Conservation (phyloP, 257 asterid species). For the Solanum okadae region DNA sequence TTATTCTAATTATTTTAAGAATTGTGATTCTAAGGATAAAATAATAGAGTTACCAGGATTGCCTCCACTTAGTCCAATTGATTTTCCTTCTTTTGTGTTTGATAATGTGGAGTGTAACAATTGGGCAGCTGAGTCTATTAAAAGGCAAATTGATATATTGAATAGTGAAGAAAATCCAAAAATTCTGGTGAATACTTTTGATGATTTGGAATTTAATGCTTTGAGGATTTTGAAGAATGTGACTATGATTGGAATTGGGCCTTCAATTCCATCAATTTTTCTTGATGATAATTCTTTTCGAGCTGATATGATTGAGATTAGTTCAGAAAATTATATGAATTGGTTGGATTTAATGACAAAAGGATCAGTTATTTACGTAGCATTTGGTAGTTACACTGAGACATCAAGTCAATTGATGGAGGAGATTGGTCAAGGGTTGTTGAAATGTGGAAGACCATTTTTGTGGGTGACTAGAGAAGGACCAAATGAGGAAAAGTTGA, state of each 20-base stretch:
- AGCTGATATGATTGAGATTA: neutral
- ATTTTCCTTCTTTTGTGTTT: too few species aligned
- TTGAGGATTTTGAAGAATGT: too few species aligned
- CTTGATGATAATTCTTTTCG: too few species aligned
- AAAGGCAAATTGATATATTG: neutral
- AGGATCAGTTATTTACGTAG: constrained; percentile 5
- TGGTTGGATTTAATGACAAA: constrained; percentile 5
- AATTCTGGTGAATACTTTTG: too few species aligned
- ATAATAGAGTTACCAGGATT: too few species aligned
- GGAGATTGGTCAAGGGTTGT: constrained; percentile 9
- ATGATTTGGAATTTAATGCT: too few species aligned
- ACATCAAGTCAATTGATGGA: constrained; percentile 6
- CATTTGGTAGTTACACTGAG: constrained; percentile 3
- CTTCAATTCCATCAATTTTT: too few species aligned
- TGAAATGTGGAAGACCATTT: constrained; percentile 13
- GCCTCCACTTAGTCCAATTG: too few species aligned
- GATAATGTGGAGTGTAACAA: too few species aligned
- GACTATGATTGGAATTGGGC: too few species aligned
- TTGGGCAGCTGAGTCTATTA: too few species aligned
- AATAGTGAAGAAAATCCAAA: neutral
- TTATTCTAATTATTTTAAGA: neutral
- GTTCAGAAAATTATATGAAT: neutral
- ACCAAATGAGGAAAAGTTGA: neutral
- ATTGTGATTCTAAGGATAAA: too few species aligned
- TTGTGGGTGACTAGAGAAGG: constrained; percentile 17